Conservation (phyloP, 257 asterid genomes). For the Nicotiana noctiflora region DNA sequence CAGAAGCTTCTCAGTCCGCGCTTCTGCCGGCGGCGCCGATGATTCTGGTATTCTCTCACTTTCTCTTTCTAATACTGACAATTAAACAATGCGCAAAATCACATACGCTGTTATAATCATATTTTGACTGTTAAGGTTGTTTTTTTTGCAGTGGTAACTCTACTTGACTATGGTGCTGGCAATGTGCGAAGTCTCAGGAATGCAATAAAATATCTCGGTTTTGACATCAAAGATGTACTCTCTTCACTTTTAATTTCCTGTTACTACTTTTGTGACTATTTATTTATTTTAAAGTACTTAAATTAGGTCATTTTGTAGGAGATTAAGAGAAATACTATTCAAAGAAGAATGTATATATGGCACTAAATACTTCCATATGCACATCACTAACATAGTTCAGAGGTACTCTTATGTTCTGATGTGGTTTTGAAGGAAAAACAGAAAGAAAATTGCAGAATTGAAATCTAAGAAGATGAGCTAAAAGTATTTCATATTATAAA, state of each 20-base stretch:
- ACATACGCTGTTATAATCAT: neutral
- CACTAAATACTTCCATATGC: neutral
- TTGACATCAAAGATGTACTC: conserved; percentile 64
- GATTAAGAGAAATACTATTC: neutral
- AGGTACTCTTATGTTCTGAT: neutral
- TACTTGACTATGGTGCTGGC: conserved; percentile 99
- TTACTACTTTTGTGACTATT: neutral
- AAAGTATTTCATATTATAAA: too few relatives aligned
- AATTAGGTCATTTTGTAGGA: neutral
- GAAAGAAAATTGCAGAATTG: too few relatives aligned
- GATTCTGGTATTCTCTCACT: conserved; percentile 37
- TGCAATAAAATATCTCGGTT: conserved; percentile 79
- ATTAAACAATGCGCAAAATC: neutral
- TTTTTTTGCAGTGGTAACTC: conserved; percentile 55
- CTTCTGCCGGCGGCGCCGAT: conserved; percentile 38
- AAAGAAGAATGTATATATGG: neutral
- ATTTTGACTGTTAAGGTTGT: neutral
- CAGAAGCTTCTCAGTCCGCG: conserved; percentile 46
- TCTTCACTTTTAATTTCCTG: neutral
- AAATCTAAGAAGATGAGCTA: too few relatives aligned
- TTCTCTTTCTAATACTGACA: neutral
- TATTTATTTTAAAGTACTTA: neutral
- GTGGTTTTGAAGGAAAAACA: too few relatives aligned
- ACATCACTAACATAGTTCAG: neutral
- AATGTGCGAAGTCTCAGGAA: conserved; percentile 89